phyloP scores from a whole-genome alignment of 805 yeast genomes.

The Candida rishiriensis region DNA sequence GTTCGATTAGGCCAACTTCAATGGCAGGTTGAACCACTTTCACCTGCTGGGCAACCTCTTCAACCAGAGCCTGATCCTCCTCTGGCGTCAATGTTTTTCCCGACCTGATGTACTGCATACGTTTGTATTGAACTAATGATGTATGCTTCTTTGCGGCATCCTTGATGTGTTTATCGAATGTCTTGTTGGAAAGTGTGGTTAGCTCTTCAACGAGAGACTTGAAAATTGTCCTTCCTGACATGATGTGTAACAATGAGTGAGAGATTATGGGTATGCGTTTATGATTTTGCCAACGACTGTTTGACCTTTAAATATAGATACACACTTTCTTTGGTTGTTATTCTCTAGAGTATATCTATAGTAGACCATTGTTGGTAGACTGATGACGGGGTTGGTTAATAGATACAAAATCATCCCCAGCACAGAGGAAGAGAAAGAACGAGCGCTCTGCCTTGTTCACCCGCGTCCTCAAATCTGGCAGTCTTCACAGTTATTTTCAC shows the following conservation, averaged over 20 bases:
- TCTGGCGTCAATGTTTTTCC: constrained; percentile 31
- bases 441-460: no score
- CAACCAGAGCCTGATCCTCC: constrained; percentile 31
- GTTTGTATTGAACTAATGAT: constrained; percentile 45
- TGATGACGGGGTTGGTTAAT: no score
- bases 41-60: constrained; percentile 32
- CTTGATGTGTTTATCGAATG: constrained; percentile 35
- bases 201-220: constrained; percentile 38
- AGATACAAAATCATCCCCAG: no score
- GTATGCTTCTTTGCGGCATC: constrained; percentile 40
- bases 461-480: no score
- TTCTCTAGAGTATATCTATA: no score
- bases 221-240: constrained; percentile 22
- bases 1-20: constrained; percentile 23
- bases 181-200: constrained; percentile 31
- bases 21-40: constrained; percentile 23
- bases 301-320: no score
- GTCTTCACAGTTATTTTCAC: background rate
- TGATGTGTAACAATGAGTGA: background rate
- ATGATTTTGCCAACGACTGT: no score
- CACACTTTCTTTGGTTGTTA: no score
- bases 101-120: constrained; percentile 39
- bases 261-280: no score
- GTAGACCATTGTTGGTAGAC: no score
- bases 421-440: no score